Evolutionary conservation across 495 filamentous ascomycete species (phyloP), one percentile per base, ranked within the genome.

Genomic region (Xylaria nigripes): DNA sequence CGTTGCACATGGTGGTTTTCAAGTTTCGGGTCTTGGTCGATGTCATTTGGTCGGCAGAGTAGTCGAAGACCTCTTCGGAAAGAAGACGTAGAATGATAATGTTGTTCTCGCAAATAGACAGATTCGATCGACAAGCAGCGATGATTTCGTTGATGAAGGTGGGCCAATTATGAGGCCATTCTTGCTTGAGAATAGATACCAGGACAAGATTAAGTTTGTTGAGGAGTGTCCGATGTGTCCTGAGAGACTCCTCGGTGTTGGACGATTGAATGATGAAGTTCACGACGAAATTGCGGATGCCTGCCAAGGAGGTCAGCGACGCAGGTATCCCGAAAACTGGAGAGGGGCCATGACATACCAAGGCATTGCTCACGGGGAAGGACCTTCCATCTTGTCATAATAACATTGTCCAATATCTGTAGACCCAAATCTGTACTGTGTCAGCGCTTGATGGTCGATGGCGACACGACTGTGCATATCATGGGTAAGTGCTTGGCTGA

Each of bases 141-240:
- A 97, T 90, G 66, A 99, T 97, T 78, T 99, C 93, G 71, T 96
- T 97, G 80, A 97, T 96, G 70, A 99, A 99, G 7, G 89, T 95
- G 8, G 94, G 93, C 93, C 93, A 99, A 75, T 97, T 93, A 68
- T 96, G 92, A n/a, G 93, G 93, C 93, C 93, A 99, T 70, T 99
- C 93, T 71, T 99, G 93, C 76, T 99, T 99, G 62, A 99, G 73
- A 51, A 99, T 93, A 32, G 89, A 95, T 58, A 99, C 89, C 49
- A 99, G 85, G 21, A 96, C 92, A 48, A 99, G 81, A 59, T 99
- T 97, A 43, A 99, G 81, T 74, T 99, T 97, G 77, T 96, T 97
- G 62, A 99, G 70, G 25, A 99, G 85, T 38, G 89, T 87, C 55
- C 86, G 82, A 65, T 99, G 83, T 50, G 76, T 73, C 59, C 83